Conservation (phyloP, 306 rosid species). For the Canavalia ensiformis region DNA sequence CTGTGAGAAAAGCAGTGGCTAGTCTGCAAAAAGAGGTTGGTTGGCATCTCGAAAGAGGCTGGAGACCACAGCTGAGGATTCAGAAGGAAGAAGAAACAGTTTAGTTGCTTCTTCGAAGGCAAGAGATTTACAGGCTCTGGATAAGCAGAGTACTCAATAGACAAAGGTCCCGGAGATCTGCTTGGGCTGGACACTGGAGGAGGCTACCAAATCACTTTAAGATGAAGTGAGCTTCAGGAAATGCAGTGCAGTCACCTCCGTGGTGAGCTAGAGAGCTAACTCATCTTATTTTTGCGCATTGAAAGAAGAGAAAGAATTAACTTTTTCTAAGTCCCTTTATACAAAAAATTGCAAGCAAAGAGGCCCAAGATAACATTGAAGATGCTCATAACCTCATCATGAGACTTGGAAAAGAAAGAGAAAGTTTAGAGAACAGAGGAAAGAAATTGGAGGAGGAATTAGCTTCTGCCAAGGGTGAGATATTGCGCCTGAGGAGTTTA, state of each 20-base stretch:
- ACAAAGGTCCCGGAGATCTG: too few relatives aligned
- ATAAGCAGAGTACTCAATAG: too few relatives aligned
- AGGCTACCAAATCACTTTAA: slow-evolving; percentile 79
- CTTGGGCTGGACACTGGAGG: too few relatives aligned
- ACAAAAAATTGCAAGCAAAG: slow-evolving; percentile 63
- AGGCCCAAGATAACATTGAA: slow-evolving; percentile 79
- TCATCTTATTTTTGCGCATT: slow-evolving; percentile 64
- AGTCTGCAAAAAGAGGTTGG: slow-evolving; percentile 73
- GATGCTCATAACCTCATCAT: slow-evolving; percentile 80
- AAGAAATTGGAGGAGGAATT: slow-evolving; percentile 78
- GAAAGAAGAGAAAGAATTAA: slow-evolving; percentile 80
- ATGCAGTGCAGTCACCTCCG: too few relatives aligned
- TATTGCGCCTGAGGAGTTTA: slow-evolving; percentile 53
- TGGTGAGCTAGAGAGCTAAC: slow-evolving; percentile 69
- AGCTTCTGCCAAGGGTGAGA: slow-evolving; percentile 85
- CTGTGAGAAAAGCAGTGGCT: too few relatives aligned
- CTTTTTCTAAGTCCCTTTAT: slow-evolving; percentile 65
- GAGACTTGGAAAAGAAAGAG: slow-evolving; percentile 78
- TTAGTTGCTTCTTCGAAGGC: too few relatives aligned
- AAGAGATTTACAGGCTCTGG: too few relatives aligned
- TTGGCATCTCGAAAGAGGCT: slow-evolving; percentile 67
- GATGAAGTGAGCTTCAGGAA: too few relatives aligned
- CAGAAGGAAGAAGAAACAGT: too few relatives aligned
- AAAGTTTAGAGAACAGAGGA: slow-evolving; percentile 66
- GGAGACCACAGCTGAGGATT: too few relatives aligned